These are phyloP conservation scores for Penicillium antarcticum DNA, from an alignment of 495 filamentous ascomycete species.

Conservation along the genomic window DNA sequence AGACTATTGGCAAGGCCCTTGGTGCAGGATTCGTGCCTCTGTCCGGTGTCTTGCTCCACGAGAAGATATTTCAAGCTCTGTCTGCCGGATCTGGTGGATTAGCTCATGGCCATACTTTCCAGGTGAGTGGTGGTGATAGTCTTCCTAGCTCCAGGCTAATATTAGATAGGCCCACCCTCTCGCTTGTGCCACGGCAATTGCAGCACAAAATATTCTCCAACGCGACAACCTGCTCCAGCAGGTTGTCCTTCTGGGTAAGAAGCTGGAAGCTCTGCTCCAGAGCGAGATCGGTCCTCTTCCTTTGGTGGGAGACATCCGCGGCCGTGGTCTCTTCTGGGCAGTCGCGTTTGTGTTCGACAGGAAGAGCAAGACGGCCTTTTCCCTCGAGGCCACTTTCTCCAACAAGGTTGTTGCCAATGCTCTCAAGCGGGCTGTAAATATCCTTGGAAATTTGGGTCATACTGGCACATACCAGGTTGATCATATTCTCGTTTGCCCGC, in stretches of 20 bases:
- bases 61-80: slow-evolving; percentile 30
- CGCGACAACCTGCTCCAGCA: slow-evolving; percentile 54
- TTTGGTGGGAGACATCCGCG: slow-evolving; percentile 63
- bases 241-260: slow-evolving; percentile 45
- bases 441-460: slow-evolving; percentile 12
- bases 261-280: slow-evolving; percentile 45
- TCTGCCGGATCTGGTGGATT: slow-evolving; percentile 37
- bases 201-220: slow-evolving; percentile 56
- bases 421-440: slow-evolving; percentile 9
- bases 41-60: slow-evolving; percentile 31
- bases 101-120: slow-evolving; percentile 54
- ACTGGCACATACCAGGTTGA: slow-evolving; percentile 59
- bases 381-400: slow-evolving; percentile 7
- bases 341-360: slow-evolving; percentile 57
- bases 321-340: slow-evolving; percentile 61
- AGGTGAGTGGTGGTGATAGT: neutral
- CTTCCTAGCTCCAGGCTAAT: neutral
- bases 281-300: slow-evolving; percentile 43
- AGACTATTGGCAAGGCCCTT: slow-evolving; percentile 39
- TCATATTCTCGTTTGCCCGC: slow-evolving; percentile 62
- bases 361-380: slow-evolving; percentile 42
- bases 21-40: slow-evolving; percentile 40
- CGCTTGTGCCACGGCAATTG: slow-evolving; percentile 56
- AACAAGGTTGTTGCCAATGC: slow-evolving; percentile 7
- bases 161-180: slow-evolving; percentile 56